Evolutionary conservation across 805 yeast genomes (phyloP), one percentile per base, ranked within the genome.

Genomic region (Isabelozyma gotoi): DNA sequence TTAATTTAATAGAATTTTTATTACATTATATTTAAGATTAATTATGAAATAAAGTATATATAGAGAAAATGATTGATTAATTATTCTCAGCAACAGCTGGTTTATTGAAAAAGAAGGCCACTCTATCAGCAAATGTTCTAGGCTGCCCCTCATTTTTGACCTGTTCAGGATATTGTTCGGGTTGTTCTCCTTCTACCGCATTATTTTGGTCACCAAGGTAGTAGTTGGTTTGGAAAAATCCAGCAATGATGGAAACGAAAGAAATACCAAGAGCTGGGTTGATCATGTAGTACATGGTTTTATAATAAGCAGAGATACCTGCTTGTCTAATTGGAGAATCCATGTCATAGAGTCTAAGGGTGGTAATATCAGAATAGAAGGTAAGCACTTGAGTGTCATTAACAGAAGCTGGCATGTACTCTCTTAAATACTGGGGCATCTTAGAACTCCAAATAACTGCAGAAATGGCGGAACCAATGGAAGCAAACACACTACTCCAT

Each of bases 401-500:
- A 8, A 46, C 49, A 4, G 47, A 31, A 17, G 47, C 50, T 16
- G 68, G 69, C 27, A 69, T 44, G 43, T 56, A 52, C 32, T 57
- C 46, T 43, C 56, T 51, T 43, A 70, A 53, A 24, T 56, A 52
- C 3, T n/a, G 46, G 7, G 67, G 68, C 45, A 67, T 41, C 45
- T 65, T 65, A 6, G 53, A 36, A 21, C 42, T 32, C 58, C 51
- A 46, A 33, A 73, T 58, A 21, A 75, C 71, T 49, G 66, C 68
- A 15, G 70, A 55, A 39, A 71, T 60, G 7, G 76, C 72, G 36
- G 59, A 42, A 21, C 76, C 77, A 38, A 71, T 60, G 14, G 73
- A 65, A 33, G 56, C 55, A 44, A 76, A 77, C 45, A 71, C 61
- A 14, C 57, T 49, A 5, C 63, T 50, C 57, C 61, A 63, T 38